A percentile compares a stretch with the other conserved stretches of the same genome.
Conservation (phyloP, 2,329 filamentous ascomycete genomes). For the Penicillium verrucosum region DNA sequence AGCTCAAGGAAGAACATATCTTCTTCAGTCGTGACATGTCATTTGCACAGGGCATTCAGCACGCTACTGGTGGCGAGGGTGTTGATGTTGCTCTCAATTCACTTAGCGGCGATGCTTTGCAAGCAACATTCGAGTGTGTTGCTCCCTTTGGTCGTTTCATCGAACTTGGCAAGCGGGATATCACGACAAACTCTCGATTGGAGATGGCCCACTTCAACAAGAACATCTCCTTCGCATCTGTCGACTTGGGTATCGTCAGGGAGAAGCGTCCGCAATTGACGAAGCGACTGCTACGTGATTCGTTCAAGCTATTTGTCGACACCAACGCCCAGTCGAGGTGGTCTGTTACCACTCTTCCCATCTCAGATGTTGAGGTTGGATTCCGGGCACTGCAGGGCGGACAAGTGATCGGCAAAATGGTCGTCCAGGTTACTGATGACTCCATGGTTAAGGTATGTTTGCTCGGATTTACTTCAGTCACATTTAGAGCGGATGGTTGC, state of each 20-base stretch:
- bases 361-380: constrained; percentile 24
- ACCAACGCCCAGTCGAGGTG: constrained; percentile 15
- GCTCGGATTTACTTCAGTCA: not conserved
- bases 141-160: constrained; percentile 34
- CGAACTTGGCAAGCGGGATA: constrained; percentile 36
- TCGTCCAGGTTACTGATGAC: constrained; percentile 20
- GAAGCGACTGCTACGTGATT: constrained; percentile 23
- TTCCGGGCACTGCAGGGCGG: constrained; percentile 26
- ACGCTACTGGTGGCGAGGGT: constrained; percentile 26
- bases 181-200: constrained; percentile 38
- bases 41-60: constrained; percentile 24
- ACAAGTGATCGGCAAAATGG: constrained; percentile 26
- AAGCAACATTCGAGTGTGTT: constrained; percentile 28
- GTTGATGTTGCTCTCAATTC: constrained; percentile 33
- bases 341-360: constrained; percentile 17
- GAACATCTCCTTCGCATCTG: constrained; percentile 44
- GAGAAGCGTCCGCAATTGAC: constrained; percentile 24
- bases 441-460: constrained; percentile 22
- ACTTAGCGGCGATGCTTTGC: constrained; percentile 27
- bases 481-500: not conserved
- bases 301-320: constrained; percentile 17
- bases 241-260: constrained; percentile 38
- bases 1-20: constrained; percentile 12
- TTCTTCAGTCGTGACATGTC: constrained; percentile 23
- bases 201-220: constrained; percentile 48